phyloP scores from a whole-genome alignment of 257 asterid genomes.

The Plantago elongata region DNA sequence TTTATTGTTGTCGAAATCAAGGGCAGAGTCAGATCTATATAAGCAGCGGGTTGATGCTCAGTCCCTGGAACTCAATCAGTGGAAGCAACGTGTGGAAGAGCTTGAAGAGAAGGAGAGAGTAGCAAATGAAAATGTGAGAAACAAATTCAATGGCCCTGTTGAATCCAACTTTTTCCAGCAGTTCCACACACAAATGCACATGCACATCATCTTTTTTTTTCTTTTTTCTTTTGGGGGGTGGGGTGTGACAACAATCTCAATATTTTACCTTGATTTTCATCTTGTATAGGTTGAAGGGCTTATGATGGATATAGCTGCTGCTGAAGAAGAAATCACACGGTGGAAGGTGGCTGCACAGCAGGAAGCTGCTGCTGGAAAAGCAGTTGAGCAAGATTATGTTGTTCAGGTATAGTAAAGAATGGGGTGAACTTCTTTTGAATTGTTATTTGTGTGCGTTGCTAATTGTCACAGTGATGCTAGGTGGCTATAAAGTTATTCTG shows the following conservation, averaged over 20 bases:
- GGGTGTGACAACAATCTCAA: slow-evolving; percentile 1
- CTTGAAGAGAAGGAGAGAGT: slow-evolving; percentile 91
- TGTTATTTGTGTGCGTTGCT: slow-evolving; percentile 12
- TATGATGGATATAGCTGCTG: slow-evolving; percentile 80
- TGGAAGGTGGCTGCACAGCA: slow-evolving; percentile 97
- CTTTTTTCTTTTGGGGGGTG: no score
- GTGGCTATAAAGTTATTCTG: background rate
- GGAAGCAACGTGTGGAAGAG: slow-evolving; percentile 74
- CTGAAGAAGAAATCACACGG: slow-evolving; percentile 92
- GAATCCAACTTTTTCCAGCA: slow-evolving; percentile 13
- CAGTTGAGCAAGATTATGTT: slow-evolving; percentile 72
- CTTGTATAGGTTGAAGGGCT: slow-evolving; percentile 83
- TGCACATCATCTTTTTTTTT: no score
- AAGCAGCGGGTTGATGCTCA: slow-evolving; percentile 75
- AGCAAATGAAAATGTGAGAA: slow-evolving; percentile 89
- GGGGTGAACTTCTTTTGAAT: slow-evolving; percentile 18
- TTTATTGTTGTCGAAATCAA: slow-evolving; percentile 40
- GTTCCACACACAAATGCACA: background rate
- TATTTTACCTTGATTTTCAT: no score
- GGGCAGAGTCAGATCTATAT: slow-evolving; percentile 77
- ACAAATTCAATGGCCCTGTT: slow-evolving; percentile 14
- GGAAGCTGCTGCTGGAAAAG: slow-evolving; percentile 97
- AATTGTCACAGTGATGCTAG: background rate
- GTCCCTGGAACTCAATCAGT: slow-evolving; percentile 71
- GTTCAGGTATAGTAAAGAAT: slow-evolving; percentile 50